Conservation (phyloP, 2,329 filamentous ascomycete genomes). For the Podosphaera aphanis region DNA sequence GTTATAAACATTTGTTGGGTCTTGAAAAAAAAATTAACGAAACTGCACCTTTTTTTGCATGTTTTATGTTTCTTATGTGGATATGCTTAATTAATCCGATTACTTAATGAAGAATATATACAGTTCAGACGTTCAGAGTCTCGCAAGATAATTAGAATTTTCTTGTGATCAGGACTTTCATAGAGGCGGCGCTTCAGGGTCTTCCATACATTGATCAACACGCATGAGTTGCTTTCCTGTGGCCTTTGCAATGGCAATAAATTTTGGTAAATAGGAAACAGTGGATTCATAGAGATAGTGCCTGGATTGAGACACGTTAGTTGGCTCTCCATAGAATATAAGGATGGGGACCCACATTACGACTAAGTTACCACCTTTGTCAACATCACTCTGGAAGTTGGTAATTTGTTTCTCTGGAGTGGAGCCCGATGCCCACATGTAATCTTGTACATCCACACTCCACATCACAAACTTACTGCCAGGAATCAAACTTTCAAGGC, state of each 20-base stretch:
- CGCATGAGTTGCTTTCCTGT: slow-evolving; percentile 42
- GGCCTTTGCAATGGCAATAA: slow-evolving; percentile 39
- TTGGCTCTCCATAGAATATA: background rate
- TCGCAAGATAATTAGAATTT: background rate
- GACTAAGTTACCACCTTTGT: slow-evolving; percentile 36
- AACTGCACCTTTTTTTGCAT: too few relatives aligned
- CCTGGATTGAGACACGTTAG: slow-evolving; percentile 17
- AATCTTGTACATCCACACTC: slow-evolving; percentile 50
- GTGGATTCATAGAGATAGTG: slow-evolving; percentile 44
- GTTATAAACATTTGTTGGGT: too few relatives aligned
- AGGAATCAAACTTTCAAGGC: slow-evolving; percentile 27
- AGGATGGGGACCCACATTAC: slow-evolving; percentile 18
- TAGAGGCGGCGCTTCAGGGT: slow-evolving; percentile 29
- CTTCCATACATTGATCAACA: slow-evolving; percentile 41
- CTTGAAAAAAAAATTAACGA: too few relatives aligned
- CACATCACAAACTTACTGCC: slow-evolving; percentile 39
- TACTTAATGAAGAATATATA: too few relatives aligned
- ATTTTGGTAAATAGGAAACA: slow-evolving; percentile 37
- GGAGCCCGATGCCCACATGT: slow-evolving; percentile 36
- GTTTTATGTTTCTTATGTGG: too few relatives aligned
- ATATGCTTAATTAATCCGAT: too few relatives aligned
- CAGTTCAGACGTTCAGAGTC: background rate
- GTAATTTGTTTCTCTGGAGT: slow-evolving; percentile 44
- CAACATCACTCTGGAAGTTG: slow-evolving; percentile 38
- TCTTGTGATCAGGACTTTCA: slow-evolving; percentile 31